Evolutionary conservation across 2,329 filamentous ascomycete genomes (phyloP).

Genomic region (Coniochaeta ligniaria): DNA sequence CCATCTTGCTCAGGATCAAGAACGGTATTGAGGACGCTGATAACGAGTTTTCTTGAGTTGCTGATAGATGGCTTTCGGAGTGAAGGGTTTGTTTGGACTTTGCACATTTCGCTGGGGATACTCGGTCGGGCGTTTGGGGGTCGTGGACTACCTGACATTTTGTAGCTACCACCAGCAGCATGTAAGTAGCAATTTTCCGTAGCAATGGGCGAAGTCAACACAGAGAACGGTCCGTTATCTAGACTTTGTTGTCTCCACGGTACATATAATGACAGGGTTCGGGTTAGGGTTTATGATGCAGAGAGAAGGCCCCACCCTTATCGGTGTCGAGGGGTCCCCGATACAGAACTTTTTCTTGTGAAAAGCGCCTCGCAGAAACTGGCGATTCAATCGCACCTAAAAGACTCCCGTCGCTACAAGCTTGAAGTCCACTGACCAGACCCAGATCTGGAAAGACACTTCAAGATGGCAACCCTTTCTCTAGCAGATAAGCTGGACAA

Average conservation of each 20-base stretch:
- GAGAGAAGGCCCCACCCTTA: background rate
- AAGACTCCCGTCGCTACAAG: background rate
- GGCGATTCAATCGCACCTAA: background rate
- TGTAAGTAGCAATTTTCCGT: background rate
- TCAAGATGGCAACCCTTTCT: constrained; percentile 40
- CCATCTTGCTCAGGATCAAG: constrained; percentile 76
- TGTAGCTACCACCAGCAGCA: background rate
- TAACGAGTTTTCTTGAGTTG: constrained; percentile 25
- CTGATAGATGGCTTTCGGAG: background rate
- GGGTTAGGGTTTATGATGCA: background rate
- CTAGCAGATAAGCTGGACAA: constrained; percentile 91
- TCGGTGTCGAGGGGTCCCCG: background rate
- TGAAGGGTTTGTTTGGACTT: background rate
- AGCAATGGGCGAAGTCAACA: no score
- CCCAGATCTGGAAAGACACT: background rate
- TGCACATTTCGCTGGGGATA: background rate
- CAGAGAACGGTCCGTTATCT: background rate
- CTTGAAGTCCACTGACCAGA: background rate
- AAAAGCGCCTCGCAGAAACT: background rate
- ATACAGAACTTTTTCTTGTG: background rate
- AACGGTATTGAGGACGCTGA: constrained; percentile 60
- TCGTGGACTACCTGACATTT: background rate
- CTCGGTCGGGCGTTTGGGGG: background rate
- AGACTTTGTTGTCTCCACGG: no score
- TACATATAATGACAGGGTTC: background rate